Evolutionary conservation across 441 rosid genomes (phyloP).

Genomic region (Syzygium malaccense): DNA sequence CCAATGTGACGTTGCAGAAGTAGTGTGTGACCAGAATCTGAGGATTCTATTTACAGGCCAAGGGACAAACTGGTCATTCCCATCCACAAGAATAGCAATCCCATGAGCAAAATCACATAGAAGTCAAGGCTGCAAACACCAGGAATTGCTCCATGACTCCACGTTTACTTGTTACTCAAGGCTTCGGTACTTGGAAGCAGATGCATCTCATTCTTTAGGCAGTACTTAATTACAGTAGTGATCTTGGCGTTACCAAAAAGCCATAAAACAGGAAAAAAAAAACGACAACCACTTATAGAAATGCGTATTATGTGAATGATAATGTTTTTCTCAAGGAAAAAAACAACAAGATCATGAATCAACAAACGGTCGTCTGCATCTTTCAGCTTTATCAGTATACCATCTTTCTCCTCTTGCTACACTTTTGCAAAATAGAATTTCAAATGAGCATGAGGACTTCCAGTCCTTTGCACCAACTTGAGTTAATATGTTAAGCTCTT

Average conservation of each 20-base stretch:
- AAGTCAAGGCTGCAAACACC: neutral
- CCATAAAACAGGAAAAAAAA: neutral
- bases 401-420: neutral
- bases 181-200: neutral
- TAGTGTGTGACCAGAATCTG: neutral
- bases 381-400: neutral
- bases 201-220: neutral
- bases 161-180: neutral
- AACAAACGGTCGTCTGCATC: neutral
- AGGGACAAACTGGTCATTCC: neutral
- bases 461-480: neutral
- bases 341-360: neutral
- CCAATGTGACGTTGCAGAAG: neutral
- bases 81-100: neutral
- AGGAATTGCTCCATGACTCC: neutral
- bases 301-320: neutral
- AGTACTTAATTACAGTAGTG: neutral
- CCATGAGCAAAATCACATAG: neutral
- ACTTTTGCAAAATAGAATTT: neutral
- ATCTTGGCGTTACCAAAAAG: neutral
- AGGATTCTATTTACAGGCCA: neutral
- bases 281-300: neutral
- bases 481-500: neutral
- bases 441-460: neutral
- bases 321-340: neutral